A percentile compares a stretch with the other conserved stretches of the same genome.
phyloP scores from a whole-genome alignment of 257 asterid species.

The Sherardia arvensis region DNA sequence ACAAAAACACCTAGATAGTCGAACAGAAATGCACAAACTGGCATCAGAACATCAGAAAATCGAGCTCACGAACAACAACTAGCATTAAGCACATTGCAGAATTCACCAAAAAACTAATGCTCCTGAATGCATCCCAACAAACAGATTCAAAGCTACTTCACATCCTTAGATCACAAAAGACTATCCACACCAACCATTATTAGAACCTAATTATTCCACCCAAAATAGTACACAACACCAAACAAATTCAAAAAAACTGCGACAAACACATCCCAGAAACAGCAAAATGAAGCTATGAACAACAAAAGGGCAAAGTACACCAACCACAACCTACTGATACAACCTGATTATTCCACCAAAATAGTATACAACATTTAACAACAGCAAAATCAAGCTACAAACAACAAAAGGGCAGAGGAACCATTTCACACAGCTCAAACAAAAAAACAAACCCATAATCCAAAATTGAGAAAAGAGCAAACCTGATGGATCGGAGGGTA shows the following conservation, averaged over 20 bases:
- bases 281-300: background rate
- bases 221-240: conserved; percentile 3
- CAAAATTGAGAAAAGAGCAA: conserved; percentile 2
- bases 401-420: conserved; percentile 8
- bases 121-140: background rate
- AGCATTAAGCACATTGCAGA: background rate
- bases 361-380: conserved; percentile 3
- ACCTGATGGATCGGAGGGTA: conserved; percentile 52
- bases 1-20: background rate
- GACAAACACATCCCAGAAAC: too few species aligned
- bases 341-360: background rate
- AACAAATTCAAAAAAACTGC: too few species aligned
- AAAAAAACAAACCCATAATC: conserved; percentile 10
- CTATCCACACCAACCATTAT: background rate
- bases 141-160: background rate
- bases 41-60: conserved; percentile 4
- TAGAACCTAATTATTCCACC: too few species aligned
- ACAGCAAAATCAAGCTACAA: background rate
- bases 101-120: background rate
- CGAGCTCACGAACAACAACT: background rate
- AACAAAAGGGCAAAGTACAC: background rate
- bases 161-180: background rate
- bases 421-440: background rate
- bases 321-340: background rate
- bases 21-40: background rate